Conservation (phyloP, 73 alveolate species). For the Blepharisma japonicum region DNA sequence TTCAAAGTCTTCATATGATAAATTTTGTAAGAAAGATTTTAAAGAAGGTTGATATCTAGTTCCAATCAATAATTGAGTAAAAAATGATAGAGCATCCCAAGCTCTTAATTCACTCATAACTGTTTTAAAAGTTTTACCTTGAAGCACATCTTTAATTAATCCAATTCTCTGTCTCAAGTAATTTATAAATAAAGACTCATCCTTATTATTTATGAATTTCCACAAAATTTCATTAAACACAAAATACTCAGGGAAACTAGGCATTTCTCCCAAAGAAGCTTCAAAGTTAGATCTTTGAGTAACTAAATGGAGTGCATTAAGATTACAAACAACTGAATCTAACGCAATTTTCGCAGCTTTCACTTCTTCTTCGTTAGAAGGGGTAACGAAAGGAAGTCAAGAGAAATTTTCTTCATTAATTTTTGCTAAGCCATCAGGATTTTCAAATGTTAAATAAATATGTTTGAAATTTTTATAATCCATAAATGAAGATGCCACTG, state of each 20-base stretch:
- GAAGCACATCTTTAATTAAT: too few species aligned
- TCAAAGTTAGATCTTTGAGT: not conserved
- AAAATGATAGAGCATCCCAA: too few species aligned
- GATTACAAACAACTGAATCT: conserved; percentile 24
- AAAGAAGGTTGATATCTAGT: not conserved
- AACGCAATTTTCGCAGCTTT: conserved; percentile 1
- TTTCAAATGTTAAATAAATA: too few species aligned
- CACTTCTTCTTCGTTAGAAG: not conserved
- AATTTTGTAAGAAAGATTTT: not conserved
- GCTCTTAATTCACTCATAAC: too few species aligned
- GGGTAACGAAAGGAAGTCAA: not conserved
- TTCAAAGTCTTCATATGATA: not conserved
- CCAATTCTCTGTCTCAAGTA: too few species aligned
- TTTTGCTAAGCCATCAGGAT: too few species aligned
- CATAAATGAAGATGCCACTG: conserved; percentile 34
- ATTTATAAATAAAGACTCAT: not conserved
- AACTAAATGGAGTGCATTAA: not conserved
- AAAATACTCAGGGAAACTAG: conserved; percentile 12
- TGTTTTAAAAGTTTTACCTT: not conserved
- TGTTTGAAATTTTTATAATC: conserved; percentile 20
- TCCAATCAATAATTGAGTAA: too few species aligned
- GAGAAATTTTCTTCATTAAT: not conserved
- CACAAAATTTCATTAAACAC: not conserved
- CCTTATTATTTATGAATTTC: not conserved
- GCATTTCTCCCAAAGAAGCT: not conserved